A percentile compares a stretch with the other conserved stretches of the same genome.
Conservation (phyloP, 805 yeast species). For the Blastobotrys chiropterorum region DNA sequence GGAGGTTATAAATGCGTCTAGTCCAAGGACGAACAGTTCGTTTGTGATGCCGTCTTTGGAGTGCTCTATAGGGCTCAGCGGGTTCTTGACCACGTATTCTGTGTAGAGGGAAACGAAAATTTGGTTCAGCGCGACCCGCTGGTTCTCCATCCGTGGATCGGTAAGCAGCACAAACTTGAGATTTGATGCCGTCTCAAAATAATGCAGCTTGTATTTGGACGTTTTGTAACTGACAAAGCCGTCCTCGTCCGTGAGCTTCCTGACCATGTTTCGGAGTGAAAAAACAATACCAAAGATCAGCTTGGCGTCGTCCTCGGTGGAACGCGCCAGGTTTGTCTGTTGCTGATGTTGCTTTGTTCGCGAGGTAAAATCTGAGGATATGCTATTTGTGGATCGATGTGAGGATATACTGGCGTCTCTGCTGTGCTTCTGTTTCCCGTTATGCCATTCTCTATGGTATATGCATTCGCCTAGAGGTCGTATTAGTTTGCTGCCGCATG, state of each 20-base stretch:
- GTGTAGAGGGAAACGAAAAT: conserved; percentile 57
- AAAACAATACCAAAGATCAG: conserved; percentile 79
- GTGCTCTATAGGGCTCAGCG: conserved; percentile 55
- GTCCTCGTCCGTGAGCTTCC: conserved; percentile 40
- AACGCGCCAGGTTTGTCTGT: conserved; percentile 9
- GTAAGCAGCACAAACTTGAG: conserved; percentile 69
- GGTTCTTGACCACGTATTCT: conserved; percentile 56
- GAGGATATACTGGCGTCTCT: not conserved
- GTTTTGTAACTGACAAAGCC: conserved; percentile 40
- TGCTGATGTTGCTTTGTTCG: conserved; percentile 6
- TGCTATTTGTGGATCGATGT: not conserved
- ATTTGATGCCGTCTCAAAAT: conserved; percentile 71
- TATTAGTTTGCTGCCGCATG: not conserved
- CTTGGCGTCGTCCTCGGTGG: conserved; percentile 65
- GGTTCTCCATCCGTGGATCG: conserved; percentile 52
- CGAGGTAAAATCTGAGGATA: not conserved
- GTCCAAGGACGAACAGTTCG: conserved; percentile 46
- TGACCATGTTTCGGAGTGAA: conserved; percentile 69
- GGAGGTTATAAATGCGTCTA: conserved; percentile 44
- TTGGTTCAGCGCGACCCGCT: conserved; percentile 49
- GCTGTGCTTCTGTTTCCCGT: not conserved
- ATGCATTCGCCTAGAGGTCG: conserved; percentile 55
- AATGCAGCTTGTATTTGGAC: conserved; percentile 71
- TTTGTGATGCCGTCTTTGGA: conserved; percentile 48
- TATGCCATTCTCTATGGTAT: conserved; percentile 65